A percentile compares a stretch with the other conserved stretches of the same genome.
phyloP scores from a whole-genome alignment of 176 grass and related monocot genomes.

The Eleusine coracana region DNA sequence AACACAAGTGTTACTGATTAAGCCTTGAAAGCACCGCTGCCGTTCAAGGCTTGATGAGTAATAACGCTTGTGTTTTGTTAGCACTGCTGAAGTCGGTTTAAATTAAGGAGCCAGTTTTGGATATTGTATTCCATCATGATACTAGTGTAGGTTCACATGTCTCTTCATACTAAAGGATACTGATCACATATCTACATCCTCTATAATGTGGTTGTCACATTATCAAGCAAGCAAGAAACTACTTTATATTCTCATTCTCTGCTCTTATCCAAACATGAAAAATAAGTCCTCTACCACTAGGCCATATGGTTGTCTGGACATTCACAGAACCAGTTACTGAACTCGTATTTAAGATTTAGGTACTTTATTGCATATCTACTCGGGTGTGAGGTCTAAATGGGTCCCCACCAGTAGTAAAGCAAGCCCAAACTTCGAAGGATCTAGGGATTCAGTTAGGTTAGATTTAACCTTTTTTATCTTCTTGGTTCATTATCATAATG shows the following conservation, averaged over 20 bases:
- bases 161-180: neutral
- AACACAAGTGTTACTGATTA: too few species aligned
- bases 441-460: slow-evolving; percentile 9
- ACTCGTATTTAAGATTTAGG: neutral
- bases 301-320: neutral
- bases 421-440: neutral
- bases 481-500: neutral
- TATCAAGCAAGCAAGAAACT: neutral
- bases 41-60: too few species aligned
- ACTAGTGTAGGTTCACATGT: neutral
- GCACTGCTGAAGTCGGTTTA: neutral
- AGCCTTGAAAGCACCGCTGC: too few species aligned
- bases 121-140: neutral
- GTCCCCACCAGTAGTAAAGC: slow-evolving; percentile 12
- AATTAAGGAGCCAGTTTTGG: neutral
- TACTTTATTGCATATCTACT: slow-evolving; percentile 8
- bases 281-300: neutral
- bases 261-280: neutral
- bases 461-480: neutral
- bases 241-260: neutral
- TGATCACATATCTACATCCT: neutral
- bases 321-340: neutral
- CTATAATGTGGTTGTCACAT: neutral
- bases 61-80: neutral
- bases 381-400: neutral